Evolutionary conservation across 305 asterid genomes (phyloP), one percentile per base, ranked within the genome.

Genomic region (Plantago rigida): DNA sequence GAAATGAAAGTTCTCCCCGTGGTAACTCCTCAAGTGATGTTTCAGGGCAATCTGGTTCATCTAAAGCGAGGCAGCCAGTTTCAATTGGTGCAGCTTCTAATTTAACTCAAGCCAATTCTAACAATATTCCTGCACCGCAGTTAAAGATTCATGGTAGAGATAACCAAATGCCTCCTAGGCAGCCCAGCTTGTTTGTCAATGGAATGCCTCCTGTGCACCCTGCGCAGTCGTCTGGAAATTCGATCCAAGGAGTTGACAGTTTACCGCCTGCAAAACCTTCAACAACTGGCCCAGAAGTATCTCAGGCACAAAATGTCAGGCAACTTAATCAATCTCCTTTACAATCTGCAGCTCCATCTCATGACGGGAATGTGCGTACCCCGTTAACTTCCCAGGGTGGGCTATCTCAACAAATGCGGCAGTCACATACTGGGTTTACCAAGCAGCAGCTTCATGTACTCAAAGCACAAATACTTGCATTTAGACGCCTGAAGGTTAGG

Each of bases 381-480:
- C 72, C 78, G 66, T 72, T 82, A 68, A 56, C 75, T 41, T 72
- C 88, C 70, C 94, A 78, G 73, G 85, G 84, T 56, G 86, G 76
- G 51, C 59, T 65, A 60, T 52, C 55, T 66, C 67, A 82, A 13
- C 86, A 75, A 54, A 71, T 59, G 71, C 83, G 66, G 60, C 86
- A 84, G 51, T 77, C 75, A 12, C 76, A 67, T 69, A 60, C 63
- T 58, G 94, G 96, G 60, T 91, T 91, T 73, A 82, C 94, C 51
- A 91, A 86, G 76, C 94, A 86, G 77, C 98, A 91, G 73, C 73
- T 83, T 58, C 96, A 84, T 70, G 96, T 82, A 66, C 94, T 91
- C 66, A 91, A 91, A 79, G 98, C 96, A 48, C 98, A 91, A 64
- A 91, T 91, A 76, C 96, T 88, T 64, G 96, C 95, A 50, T 91